Evolutionary conservation across 257 asterid genomes (phyloP).

Genomic region (Henckelia pumila): DNA sequence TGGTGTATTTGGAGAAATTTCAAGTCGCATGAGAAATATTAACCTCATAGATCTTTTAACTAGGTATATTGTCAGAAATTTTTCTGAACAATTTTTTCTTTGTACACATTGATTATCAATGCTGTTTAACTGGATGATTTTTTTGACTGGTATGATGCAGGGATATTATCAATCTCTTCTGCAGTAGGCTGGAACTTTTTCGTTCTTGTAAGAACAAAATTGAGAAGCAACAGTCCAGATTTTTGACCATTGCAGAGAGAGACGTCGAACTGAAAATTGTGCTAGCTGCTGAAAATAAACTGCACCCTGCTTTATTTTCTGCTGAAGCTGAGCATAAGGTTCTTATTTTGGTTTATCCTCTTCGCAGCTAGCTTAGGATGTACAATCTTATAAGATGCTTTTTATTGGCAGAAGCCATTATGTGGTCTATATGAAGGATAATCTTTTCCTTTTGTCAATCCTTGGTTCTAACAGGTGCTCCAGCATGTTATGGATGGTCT

Average conservation of each 20-base stretch:
- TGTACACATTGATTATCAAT: conserved; percentile 16
- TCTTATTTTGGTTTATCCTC: conserved; percentile 24
- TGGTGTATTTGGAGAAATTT: conserved; percentile 77
- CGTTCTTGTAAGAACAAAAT: conserved; percentile 64
- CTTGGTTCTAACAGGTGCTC: conserved; percentile 70
- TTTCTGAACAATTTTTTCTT: conserved; percentile 28
- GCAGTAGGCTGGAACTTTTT: conserved; percentile 72
- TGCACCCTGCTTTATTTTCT: conserved; percentile 92
- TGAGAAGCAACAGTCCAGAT: conserved; percentile 49
- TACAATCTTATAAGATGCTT: not conserved
- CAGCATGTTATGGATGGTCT: conserved; percentile 93
- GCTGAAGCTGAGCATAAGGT: conserved; percentile 99
- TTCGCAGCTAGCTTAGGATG: conserved; percentile 8
- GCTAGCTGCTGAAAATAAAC: conserved; percentile 78
- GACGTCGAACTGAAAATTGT: conserved; percentile 62
- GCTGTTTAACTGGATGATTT: conserved; percentile 25
- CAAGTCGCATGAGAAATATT: conserved; percentile 73
- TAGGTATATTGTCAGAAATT: conserved; percentile 48
- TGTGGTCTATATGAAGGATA: conserved; percentile 21
- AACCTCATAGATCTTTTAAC: conserved; percentile 87
- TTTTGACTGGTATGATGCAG: conserved; percentile 47
- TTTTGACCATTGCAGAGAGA: conserved; percentile 62
- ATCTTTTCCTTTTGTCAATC: conserved; percentile 26
- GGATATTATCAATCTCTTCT: conserved; percentile 61
- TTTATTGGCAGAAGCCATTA: conserved; percentile 14